These are phyloP conservation scores for Crucihimalaya himalaica DNA, from an alignment of 345 rosid species.

Conservation along the genomic window DNA sequence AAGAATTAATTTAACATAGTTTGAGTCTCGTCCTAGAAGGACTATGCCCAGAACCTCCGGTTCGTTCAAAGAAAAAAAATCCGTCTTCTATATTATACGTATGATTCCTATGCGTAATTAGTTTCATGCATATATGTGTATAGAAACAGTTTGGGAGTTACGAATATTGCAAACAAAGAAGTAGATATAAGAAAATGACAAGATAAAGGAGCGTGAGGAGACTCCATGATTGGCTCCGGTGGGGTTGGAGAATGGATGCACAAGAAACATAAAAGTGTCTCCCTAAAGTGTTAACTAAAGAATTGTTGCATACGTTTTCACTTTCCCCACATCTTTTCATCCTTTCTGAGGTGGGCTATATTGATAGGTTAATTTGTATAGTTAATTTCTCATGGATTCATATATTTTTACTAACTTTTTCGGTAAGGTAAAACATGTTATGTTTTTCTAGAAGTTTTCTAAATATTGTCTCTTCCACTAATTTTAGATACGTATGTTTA, in stretches of 20 bases:
- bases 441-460: background rate
- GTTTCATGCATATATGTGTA: background rate
- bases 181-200: background rate
- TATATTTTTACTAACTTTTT: background rate
- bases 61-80: no score
- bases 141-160: background rate
- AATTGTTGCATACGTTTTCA: constrained; percentile 12
- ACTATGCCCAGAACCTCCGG: no score
- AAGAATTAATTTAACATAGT: no score
- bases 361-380: background rate
- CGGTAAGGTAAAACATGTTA: background rate
- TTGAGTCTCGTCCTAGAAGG: no score
- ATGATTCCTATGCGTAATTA: background rate
- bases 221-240: constrained; percentile 12
- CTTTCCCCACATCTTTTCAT: background rate
- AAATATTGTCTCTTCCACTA: background rate
- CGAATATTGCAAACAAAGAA: background rate
- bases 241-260: constrained; percentile 10
- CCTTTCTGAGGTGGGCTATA: background rate
- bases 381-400: background rate
- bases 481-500: background rate
- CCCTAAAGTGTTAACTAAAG: constrained; percentile 7
- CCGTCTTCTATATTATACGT: background rate
- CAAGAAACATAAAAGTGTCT: constrained; percentile 14
- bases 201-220: constrained; percentile 2